Base-by-base conservation (phyloP, 2,329 filamentous ascomycete species). In the Xylaria sp. region DNA sequence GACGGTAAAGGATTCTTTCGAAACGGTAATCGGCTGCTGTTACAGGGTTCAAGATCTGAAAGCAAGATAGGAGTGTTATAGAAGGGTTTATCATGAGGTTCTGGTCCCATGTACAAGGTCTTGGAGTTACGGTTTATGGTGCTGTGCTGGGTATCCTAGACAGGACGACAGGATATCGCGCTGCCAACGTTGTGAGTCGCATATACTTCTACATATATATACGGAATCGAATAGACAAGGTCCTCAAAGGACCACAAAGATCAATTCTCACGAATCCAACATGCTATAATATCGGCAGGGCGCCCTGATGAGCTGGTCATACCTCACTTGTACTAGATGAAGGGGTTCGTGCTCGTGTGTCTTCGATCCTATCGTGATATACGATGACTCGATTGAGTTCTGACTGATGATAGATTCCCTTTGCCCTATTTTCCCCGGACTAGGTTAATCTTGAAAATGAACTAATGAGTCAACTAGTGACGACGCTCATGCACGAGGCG, bases 31-130 rank as follows among this genome's bases (percentile, higher is more conserved):
- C 57, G 66, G 63, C 57, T 54, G 21, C 42, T 21, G 65, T 51
- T 53, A 33, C 54, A 63, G 65, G 61, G 51, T 50, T 65, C 35
- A 66, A 61, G 37, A 57, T 67, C 38, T 55, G 52, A 4, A 40
- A 47, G 33, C 38, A 35, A 28, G 19, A 42, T 19, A 21, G 60
- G 65, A 60, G 58, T 54, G 64, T 63, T 64, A 52, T 58, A 61
- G 31, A 58, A 50, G 19, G 15, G 43, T 31, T 12, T 21, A 43
- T 33, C 38, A 28, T n/a, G 35, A 31, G 42, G 25, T n/a, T n/a
- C n/a, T n/a, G n/a, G n/a, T n/a, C 21, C 54, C 25, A 38, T 38
- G 42, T 54, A 57, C 33, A 53, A 31, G 60, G 42, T 40, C 25
- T n/a, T n/a, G 55, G 65, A 59, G 64, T 59, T 61, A 5, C n/a